A percentile compares a stretch with the other conserved stretches of the same genome.
Evolutionary conservation across 2,329 filamentous ascomycete species (phyloP).

Genomic region (Colletotrichum acutatum): DNA sequence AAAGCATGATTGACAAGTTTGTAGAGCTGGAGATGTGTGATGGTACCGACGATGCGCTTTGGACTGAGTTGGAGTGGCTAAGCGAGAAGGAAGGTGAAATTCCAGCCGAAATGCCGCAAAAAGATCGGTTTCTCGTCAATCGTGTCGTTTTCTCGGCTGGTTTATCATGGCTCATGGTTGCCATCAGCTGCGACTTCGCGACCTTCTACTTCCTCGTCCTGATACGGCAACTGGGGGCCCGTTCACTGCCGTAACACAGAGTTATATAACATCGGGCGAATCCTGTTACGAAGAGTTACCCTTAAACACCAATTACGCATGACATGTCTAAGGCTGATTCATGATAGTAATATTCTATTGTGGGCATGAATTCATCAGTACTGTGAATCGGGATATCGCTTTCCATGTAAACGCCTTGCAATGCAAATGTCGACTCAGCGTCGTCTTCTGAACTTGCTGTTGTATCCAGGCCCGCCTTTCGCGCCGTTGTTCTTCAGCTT

Average conservation of each 20-base stretch:
- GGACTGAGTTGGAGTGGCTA: constrained; percentile 27
- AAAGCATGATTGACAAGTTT: constrained; percentile 15
- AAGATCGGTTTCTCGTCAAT: constrained; percentile 14
- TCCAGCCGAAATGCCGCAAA: constrained; percentile 10
- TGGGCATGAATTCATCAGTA: constrained; percentile 23
- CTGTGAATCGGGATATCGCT: constrained; percentile 16
- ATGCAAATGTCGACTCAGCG: constrained; percentile 40
- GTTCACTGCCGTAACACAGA: not conserved
- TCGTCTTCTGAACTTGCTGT: constrained; percentile 68
- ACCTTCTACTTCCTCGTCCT: constrained; percentile 27
- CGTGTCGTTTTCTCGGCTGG: constrained; percentile 27
- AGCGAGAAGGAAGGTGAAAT: constrained; percentile 23
- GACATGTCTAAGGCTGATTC: not conserved
- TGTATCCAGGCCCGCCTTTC: constrained; percentile 69
- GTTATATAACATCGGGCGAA: no score
- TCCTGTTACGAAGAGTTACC: not conserved
- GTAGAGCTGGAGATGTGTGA: constrained; percentile 23
- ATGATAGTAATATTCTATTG: constrained; percentile 9
- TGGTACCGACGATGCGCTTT: not conserved
- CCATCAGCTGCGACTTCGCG: constrained; percentile 34
- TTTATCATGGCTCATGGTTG: constrained; percentile 32
- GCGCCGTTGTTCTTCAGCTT: constrained; percentile 71
- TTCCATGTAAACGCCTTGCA: constrained; percentile 10
- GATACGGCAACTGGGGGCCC: not conserved
- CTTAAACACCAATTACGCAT: not conserved